Evolutionary conservation across 306 rosid genomes (phyloP).

Genomic region (Medicago arabica): DNA sequence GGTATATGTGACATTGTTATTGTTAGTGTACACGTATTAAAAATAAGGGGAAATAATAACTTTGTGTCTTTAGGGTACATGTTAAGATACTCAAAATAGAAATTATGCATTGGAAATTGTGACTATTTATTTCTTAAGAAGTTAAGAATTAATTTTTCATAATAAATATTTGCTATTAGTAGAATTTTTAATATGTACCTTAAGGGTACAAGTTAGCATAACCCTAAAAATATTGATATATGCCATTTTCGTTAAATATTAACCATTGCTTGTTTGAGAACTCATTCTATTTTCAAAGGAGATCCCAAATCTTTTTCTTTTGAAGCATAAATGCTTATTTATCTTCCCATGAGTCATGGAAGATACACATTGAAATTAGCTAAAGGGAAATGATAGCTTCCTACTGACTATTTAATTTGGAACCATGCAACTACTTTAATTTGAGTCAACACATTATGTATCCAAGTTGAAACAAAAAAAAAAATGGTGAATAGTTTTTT

Average conservation of each 20-base stretch:
- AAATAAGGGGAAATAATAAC: too few relatives aligned
- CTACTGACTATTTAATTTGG: background rate
- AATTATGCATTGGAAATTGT: too few relatives aligned
- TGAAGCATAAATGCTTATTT: constrained; percentile 37
- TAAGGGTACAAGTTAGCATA: too few relatives aligned
- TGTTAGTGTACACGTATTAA: background rate
- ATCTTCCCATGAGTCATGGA: constrained; percentile 13
- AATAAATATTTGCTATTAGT: too few relatives aligned
- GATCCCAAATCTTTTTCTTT: constrained; percentile 38
- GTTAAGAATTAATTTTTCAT: too few relatives aligned
- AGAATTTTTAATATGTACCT: too few relatives aligned
- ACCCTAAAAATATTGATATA: constrained; percentile 2
- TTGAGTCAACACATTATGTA: background rate
- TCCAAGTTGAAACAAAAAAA: constrained; percentile 1
- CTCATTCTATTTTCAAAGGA: background rate
- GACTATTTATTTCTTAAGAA: too few relatives aligned
- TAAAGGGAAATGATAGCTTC: constrained; percentile 35
- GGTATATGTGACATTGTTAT: constrained; percentile 16
- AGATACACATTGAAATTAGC: constrained; percentile 9
- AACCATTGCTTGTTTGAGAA: constrained; percentile 41
- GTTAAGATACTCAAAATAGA: too few relatives aligned
- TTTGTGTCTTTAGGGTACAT: too few relatives aligned
- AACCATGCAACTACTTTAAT: background rate
- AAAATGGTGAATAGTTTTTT: background rate
- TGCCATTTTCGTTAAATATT: constrained; percentile 34